Conservation (phyloP, 1,284 basidiomycete species). For the Ceratobasidium sp. region DNA sequence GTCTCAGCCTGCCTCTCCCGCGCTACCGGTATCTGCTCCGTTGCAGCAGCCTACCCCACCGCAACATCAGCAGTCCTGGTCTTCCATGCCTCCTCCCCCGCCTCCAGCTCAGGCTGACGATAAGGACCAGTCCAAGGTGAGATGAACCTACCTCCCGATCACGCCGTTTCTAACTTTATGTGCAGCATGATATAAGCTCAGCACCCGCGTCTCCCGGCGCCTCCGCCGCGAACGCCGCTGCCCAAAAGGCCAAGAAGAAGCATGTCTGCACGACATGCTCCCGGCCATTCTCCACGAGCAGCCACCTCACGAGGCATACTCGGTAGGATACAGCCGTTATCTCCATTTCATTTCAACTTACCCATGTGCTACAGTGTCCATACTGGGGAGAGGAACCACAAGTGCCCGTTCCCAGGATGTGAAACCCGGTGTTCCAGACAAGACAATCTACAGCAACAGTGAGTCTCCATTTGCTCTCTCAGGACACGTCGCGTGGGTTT, state of each 20-base stretch:
- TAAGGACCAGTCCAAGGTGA: constrained; percentile 36
- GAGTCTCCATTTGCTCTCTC: constrained; percentile 54
- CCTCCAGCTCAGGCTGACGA: constrained; percentile 29
- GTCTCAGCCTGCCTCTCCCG: constrained; percentile 43
- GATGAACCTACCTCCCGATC: constrained; percentile 17
- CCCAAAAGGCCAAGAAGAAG: constrained; percentile 53
- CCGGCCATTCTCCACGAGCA: constrained; percentile 81
- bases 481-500: constrained; percentile 3
- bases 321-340: constrained; percentile 52
- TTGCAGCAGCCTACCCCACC: constrained; percentile 42
- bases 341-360: not conserved
- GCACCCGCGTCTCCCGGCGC: constrained; percentile 32
- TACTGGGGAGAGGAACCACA: constrained; percentile 83
- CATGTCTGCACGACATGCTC: constrained; percentile 74
- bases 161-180: constrained; percentile 18
- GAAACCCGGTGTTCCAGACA: constrained; percentile 82
- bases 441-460: constrained; percentile 87
- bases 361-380: constrained; percentile 61
- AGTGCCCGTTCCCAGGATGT: constrained; percentile 83
- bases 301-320: constrained; percentile 83
- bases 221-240: constrained; percentile 37
- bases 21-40: constrained; percentile 36
- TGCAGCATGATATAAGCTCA: constrained; percentile 15
- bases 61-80: constrained; percentile 31
- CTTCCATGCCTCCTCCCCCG: constrained; percentile 43